These are phyloP conservation scores for Eimeria praecox DNA, from an alignment of 169 alveolate species.

Conservation along the genomic window DNA sequence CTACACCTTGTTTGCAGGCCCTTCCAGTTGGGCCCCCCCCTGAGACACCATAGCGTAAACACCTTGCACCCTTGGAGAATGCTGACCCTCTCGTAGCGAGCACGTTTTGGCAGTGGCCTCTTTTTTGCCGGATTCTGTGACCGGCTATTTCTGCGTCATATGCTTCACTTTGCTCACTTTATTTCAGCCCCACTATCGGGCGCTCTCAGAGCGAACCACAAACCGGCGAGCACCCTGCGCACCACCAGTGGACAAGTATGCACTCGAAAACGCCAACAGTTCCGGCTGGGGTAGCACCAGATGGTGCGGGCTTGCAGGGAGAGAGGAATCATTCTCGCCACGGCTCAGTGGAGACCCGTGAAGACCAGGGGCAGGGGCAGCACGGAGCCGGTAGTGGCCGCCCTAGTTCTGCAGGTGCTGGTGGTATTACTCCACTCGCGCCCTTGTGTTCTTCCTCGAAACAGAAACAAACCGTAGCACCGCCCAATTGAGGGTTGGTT, in stretches of 20 bases:
- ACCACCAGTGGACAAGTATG: background rate
- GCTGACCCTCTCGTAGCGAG: background rate
- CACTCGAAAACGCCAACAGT: background rate
- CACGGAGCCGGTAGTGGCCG: background rate
- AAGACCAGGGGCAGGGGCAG: background rate
- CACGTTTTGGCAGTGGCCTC: background rate
- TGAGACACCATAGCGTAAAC: background rate
- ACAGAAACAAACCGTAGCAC: background rate
- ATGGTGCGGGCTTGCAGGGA: background rate
- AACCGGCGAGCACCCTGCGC: background rate
- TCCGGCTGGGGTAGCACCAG: background rate
- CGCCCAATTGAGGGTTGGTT: background rate
- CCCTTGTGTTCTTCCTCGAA: background rate
- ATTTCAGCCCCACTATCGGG: background rate
- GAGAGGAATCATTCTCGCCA: background rate
- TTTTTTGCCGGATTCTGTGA: too few species aligned
- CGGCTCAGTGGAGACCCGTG: background rate
- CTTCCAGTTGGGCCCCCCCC: background rate
- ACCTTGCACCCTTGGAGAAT: background rate
- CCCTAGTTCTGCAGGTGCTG: background rate
- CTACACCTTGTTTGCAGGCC: background rate
- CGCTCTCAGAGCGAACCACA: background rate
- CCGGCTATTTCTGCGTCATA: too few species aligned
- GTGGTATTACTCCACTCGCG: background rate
- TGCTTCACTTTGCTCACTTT: background rate